These are phyloP conservation scores for Xerocomus spinulosus DNA, from an alignment of 768 basidiomycete species.

Conservation along the genomic window DNA sequence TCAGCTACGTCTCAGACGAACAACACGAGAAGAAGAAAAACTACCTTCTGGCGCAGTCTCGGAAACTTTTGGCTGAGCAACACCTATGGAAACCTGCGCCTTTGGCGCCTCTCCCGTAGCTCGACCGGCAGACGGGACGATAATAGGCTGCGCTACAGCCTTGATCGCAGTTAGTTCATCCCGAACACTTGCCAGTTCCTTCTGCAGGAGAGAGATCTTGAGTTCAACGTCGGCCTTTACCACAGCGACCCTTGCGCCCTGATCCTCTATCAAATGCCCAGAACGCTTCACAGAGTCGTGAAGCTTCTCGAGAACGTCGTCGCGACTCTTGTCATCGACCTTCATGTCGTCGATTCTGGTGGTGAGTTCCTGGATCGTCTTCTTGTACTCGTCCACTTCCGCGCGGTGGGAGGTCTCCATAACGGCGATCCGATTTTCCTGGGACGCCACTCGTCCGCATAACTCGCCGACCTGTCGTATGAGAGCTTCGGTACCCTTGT, in stretches of 20 bases:
- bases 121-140: background rate
- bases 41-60: conserved; percentile 10
- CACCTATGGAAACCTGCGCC: background rate
- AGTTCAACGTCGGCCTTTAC: conserved; percentile 16
- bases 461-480: conserved; percentile 8
- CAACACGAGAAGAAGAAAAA: background rate
- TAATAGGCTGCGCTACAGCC: background rate
- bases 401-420: conserved; percentile 8
- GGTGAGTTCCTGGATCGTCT: conserved; percentile 12
- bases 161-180: conserved; percentile 10
- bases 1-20: conserved; percentile 1
- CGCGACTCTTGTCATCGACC: conserved; percentile 3
- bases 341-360: conserved; percentile 6
- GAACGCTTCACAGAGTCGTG: conserved; percentile 1
- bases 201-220: conserved; percentile 15
- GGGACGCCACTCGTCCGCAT: conserved; percentile 5
- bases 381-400: conserved; percentile 2
- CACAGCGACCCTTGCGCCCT: conserved; percentile 10
- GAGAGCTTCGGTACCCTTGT: conserved; percentile 3
- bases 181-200: conserved; percentile 9
- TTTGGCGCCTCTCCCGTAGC: conserved; percentile 5
- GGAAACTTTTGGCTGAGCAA: background rate
- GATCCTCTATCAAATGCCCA: conserved; percentile 8
- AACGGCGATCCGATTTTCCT: conserved; percentile 8
- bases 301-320: conserved; percentile 6